Conservation (phyloP, 1,284 basidiomycete species). For the Apiotrichum porosum region DNA sequence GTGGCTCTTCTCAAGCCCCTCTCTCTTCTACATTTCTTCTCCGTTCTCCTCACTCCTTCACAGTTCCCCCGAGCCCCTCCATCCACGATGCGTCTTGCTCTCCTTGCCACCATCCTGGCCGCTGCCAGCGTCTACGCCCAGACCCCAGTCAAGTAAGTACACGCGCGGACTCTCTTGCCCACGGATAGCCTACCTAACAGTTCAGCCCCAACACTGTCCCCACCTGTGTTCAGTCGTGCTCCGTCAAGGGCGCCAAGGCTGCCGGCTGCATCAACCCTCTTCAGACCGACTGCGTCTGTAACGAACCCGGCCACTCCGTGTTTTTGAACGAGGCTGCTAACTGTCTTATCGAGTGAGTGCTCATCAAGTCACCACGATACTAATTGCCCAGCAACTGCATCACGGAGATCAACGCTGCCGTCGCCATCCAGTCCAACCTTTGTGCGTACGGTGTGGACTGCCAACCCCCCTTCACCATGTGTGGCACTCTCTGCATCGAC, state of each 20-base stretch:
- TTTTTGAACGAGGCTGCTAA: background rate
- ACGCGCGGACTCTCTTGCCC: too few species aligned
- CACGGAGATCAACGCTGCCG: background rate
- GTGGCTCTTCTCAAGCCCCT: too few species aligned
- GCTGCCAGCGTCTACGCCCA: background rate
- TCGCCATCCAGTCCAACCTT: background rate
- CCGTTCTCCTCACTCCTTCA: too few species aligned
- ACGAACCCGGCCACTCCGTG: background rate
- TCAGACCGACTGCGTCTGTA: background rate
- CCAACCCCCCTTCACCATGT: background rate
- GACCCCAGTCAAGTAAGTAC: background rate
- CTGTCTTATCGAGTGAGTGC: background rate
- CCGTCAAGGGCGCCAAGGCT: background rate
- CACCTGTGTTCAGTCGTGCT: background rate
- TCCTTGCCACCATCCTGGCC: background rate
- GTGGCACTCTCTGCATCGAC: background rate
- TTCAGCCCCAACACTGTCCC: background rate
- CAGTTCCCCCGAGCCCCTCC: too few species aligned
- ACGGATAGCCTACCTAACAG: too few species aligned
- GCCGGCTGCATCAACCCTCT: constrained; percentile 1
- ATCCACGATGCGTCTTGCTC: too few species aligned
- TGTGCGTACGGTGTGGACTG: constrained; percentile 1
- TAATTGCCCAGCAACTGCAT: background rate
- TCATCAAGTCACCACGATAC: too few species aligned
- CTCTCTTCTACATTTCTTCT: too few species aligned